phyloP scores from a whole-genome alignment of 2,329 filamentous ascomycete genomes.

The Paraconiothyrium sp. region DNA sequence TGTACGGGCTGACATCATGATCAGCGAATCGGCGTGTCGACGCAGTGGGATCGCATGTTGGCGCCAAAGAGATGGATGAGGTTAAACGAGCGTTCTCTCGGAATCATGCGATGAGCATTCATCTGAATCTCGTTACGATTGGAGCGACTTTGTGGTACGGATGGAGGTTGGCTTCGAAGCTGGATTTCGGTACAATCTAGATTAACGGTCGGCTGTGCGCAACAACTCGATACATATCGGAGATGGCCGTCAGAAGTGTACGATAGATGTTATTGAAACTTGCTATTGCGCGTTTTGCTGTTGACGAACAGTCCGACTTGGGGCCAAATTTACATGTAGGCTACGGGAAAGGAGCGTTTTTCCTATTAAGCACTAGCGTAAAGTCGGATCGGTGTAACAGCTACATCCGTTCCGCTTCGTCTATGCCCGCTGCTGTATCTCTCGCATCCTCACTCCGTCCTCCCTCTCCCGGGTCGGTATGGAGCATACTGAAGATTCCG shows the following conservation, averaged over 20 bases:
- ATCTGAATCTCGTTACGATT: constrained; percentile 54
- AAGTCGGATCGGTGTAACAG: neutral
- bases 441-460: constrained; percentile 2
- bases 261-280: neutral
- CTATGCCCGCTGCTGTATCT: constrained; percentile 1
- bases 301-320: neutral
- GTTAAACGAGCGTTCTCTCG: constrained; percentile 48
- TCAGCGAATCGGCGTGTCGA: constrained; percentile 26
- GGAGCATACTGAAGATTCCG: constrained; percentile 34
- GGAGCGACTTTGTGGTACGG: constrained; percentile 41
- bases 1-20: constrained; percentile 8
- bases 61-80: constrained; percentile 27
- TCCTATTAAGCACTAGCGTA: constrained; percentile 1
- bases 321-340: neutral
- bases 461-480: constrained; percentile 25
- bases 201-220: neutral
- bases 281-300: neutral
- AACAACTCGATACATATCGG: neutral
- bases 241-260: neutral
- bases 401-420: constrained; percentile 14
- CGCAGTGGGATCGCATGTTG: neutral
- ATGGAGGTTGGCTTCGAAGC: constrained; percentile 29
- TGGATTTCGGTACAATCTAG: constrained; percentile 22
- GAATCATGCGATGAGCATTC: constrained; percentile 55
- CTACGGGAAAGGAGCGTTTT: neutral